phyloP scores from a whole-genome alignment of 345 rosid species.

The Citrus cavaleriei region DNA sequence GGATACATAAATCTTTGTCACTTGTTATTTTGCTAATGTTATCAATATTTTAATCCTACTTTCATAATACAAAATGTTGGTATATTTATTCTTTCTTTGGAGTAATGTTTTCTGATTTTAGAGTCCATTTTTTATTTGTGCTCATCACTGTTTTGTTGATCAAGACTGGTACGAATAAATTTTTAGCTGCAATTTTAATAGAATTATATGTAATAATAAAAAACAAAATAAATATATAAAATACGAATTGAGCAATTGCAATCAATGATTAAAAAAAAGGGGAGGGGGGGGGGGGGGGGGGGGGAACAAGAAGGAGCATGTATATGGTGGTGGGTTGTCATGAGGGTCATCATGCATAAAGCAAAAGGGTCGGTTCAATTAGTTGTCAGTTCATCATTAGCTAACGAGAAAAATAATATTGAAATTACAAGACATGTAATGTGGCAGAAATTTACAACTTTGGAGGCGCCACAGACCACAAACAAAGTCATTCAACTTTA shows the following conservation, averaged over 20 bases:
- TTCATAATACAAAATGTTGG: not conserved
- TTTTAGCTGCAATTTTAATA: too few relatives aligned
- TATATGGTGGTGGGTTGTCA: not conserved
- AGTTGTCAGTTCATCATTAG: not conserved
- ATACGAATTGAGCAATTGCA: not conserved
- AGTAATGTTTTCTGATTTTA: too few relatives aligned
- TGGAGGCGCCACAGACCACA: not conserved
- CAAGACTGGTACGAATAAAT: too few relatives aligned
- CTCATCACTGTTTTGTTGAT: too few relatives aligned
- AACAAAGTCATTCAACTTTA: too few relatives aligned
- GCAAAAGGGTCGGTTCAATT: not conserved
- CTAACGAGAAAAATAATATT: not conserved
- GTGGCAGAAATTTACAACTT: not conserved
- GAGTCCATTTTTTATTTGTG: too few relatives aligned
- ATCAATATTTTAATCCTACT: too few relatives aligned
- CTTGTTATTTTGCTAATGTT: not conserved
- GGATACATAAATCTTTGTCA: not conserved
- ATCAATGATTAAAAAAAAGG: not conserved
- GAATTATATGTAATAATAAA: too few relatives aligned
- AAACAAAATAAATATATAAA: not conserved
- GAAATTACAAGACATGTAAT: not conserved
- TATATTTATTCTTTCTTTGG: too few relatives aligned
- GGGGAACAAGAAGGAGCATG: not conserved
- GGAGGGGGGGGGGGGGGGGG: accelerated
- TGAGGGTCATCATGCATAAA: not conserved